phyloP scores from a whole-genome alignment of 768 basidiomycete species.

The Boletellus ananas region DNA sequence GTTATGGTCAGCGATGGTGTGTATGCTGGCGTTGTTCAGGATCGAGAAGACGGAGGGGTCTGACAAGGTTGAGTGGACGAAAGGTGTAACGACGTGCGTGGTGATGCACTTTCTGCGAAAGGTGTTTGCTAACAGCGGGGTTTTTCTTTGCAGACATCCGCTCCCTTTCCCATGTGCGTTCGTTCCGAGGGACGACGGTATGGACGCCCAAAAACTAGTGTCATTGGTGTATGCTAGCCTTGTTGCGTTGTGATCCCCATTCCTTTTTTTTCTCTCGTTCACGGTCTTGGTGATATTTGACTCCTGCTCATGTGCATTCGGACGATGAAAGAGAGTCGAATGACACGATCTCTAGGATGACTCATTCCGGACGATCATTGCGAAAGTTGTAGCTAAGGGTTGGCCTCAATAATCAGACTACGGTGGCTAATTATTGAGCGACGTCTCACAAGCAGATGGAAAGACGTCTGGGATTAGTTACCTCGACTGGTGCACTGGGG shows the following conservation, averaged over 20 bases:
- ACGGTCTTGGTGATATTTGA: too few species aligned
- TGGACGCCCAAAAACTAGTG: conserved; percentile 11
- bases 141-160: conserved; percentile 6
- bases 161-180: conserved; percentile 18
- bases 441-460: too few species aligned
- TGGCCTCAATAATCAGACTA: too few species aligned
- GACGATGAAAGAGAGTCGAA: too few species aligned
- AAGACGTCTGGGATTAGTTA: too few species aligned
- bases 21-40: conserved; percentile 14
- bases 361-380: too few species aligned
- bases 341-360: too few species aligned
- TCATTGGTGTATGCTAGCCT: conserved; percentile 10
- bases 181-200: conserved; percentile 11
- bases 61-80: conserved; percentile 17
- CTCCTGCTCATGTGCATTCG: too few species aligned
- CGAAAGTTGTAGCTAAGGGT: too few species aligned
- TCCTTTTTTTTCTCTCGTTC: background rate
- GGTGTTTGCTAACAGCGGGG: background rate
- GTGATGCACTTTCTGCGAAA: background rate
- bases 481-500: too few species aligned
- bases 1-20: conserved; percentile 21
- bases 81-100: conserved; percentile 11
- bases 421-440: too few species aligned
- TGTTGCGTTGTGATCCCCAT: background rate
- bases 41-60: conserved; percentile 15